Base-by-base conservation (phyloP, 352 stramenopile genomes). In the Phytopythium aichiense region DNA sequence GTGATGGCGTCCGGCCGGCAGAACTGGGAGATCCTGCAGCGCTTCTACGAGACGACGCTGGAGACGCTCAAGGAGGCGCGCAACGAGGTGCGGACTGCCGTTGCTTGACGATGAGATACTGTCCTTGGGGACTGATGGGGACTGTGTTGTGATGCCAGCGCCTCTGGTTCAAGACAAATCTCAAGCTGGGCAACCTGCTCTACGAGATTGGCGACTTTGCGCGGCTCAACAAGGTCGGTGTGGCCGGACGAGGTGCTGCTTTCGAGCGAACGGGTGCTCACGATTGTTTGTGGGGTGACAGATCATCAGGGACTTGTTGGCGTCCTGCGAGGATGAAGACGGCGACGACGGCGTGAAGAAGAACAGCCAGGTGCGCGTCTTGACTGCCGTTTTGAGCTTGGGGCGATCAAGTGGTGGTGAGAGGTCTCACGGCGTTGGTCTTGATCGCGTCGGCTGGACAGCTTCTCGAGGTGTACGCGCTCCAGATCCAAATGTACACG, bases 161-260 rank as follows among this genome's bases (percentile, higher is more conserved):
- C 4, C 60, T 98, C 16, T 98, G 94, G 94, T 98, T 98, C 79
- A 98, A 98, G 73, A 98, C 92, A 25, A 98, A 97, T 66, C 65
- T 98, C 12, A 98, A 98, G 64, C 84, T 98, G 45, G 94, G 94
- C 13, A 97, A 98, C 56, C 69, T 98, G 38, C 65, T 98, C 50
- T 98, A 84, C 79, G 82, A 93, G 77, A 90, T 91, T 55, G 65
- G 71, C 33, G 81, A 93, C 53, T 93, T 87, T 63, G 72, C 77
- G 15, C 74, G 83, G 7, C 62, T 93, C 31, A 88, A 65, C 64
- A 92, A 90, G 70, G 81, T 89, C 35, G n/a, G 9, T 51, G 45
- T n/a, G 25, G n/a, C 8, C 2, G 18, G 40, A 22, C 0, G 18
- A 22, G 15, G 13, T 28, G 20, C 45, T 51, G 45, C 1, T 20